Percentiles rank a stretch among this genome's conserved stretches.
Conservation (phyloP, 2,329 filamentous ascomycete genomes). For the Trichoderma endophyticum region DNA sequence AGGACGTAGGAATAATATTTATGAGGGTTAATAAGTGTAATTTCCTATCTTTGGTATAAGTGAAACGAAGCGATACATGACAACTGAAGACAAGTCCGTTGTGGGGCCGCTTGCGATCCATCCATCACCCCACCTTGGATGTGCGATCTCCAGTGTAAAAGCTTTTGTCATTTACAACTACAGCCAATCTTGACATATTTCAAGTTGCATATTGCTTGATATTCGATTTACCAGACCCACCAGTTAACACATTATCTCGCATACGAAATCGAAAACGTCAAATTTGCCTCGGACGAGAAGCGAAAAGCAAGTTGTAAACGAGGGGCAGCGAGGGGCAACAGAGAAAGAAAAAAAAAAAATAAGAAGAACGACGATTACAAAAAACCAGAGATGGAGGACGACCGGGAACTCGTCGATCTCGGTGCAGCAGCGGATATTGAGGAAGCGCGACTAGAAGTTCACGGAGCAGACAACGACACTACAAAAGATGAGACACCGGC, state of each 20-base stretch:
- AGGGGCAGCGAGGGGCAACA: neutral
- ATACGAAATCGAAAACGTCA: neutral
- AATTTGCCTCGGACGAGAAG: neutral
- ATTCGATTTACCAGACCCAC: neutral
- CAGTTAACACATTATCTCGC: neutral
- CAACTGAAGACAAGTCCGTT: neutral
- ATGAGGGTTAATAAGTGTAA: neutral
- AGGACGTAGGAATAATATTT: neutral
- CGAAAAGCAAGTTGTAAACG: neutral
- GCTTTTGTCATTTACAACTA: slow-evolving; percentile 3
- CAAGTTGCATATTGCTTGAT: neutral
- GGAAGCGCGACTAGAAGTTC: slow-evolving; percentile 39
- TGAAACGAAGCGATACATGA: neutral
- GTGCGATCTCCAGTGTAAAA: neutral
- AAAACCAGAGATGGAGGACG: slow-evolving; percentile 65
- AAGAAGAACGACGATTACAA: neutral
- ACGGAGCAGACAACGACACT: slow-evolving; percentile 21
- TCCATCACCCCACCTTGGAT: slow-evolving; percentile 3
- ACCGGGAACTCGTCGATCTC: slow-evolving; percentile 66
- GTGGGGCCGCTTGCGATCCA: neutral
- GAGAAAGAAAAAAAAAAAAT: neutral
- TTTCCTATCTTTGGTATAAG: neutral
- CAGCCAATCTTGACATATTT: neutral
- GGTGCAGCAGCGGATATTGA: slow-evolving; percentile 67
- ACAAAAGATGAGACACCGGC: slow-evolving; percentile 41